Evolutionary conservation across 495 filamentous ascomycete species (phyloP).

Genomic region (Pseudotulostoma volvatum): DNA sequence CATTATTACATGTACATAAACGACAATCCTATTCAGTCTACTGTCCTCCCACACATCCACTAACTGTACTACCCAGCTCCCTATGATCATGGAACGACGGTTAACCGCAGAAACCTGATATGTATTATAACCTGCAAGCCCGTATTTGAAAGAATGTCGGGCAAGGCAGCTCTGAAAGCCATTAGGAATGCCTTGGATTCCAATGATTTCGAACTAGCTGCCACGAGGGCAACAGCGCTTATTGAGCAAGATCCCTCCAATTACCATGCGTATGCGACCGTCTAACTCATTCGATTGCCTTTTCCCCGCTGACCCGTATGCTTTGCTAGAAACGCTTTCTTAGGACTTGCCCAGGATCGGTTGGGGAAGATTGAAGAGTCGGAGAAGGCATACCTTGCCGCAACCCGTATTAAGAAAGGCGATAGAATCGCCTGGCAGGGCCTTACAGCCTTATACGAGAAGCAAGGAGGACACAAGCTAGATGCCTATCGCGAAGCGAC

Average conservation of each 20-base stretch:
- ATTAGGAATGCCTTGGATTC: constrained; percentile 64
- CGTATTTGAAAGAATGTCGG: constrained; percentile 29
- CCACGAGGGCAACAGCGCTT: constrained; percentile 46
- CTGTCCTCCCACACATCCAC: constrained; percentile 3
- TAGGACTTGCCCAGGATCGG: constrained; percentile 67
- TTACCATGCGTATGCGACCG: constrained; percentile 54
- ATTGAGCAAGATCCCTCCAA: constrained; percentile 57
- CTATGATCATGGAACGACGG: background rate
- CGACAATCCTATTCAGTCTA: background rate
- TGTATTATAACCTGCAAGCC: constrained; percentile 1
- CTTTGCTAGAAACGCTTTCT: constrained; percentile 49
- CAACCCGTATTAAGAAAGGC: constrained; percentile 43
- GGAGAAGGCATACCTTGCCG: constrained; percentile 58
- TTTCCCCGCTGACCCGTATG: constrained; percentile 1
- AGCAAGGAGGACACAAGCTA: constrained; percentile 48
- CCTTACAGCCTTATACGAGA: constrained; percentile 71
- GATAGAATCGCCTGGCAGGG: constrained; percentile 78
- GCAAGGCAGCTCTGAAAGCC: constrained; percentile 70
- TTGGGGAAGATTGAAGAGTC: constrained; percentile 51
- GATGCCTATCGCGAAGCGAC: constrained; percentile 57
- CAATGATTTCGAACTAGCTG: constrained; percentile 60
- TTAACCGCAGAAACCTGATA: constrained; percentile 5
- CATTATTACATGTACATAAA: too few species aligned
- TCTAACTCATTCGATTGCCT: background rate
- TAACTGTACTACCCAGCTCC: background rate